A percentile compares a stretch with the other conserved stretches of the same genome.
Evolutionary conservation across 2,329 filamentous ascomycete genomes (phyloP).

Genomic region (Trichoderma guizhouense): DNA sequence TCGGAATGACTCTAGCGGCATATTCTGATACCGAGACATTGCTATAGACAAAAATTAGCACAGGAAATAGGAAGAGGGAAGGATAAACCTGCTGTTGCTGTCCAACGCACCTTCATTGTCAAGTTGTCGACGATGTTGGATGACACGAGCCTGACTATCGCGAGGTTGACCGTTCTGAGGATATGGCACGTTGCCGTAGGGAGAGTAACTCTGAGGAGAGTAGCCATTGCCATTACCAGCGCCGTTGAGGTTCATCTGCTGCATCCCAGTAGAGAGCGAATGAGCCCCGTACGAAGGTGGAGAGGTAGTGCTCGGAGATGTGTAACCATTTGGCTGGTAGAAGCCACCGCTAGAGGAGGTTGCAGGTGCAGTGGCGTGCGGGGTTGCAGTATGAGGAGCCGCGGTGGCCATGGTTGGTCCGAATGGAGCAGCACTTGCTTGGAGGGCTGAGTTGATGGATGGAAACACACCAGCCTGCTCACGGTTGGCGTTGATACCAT

Average conservation of each 20-base stretch:
- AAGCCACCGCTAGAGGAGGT: constrained; percentile 32
- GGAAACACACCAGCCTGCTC: constrained; percentile 51
- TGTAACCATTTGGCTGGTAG: constrained; percentile 32
- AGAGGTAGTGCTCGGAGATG: constrained; percentile 26
- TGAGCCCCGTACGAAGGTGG: constrained; percentile 29
- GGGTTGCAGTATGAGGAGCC: constrained; percentile 27
- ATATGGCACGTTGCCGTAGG: constrained; percentile 52
- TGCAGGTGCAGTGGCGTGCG: constrained; percentile 26
- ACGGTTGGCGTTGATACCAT: constrained; percentile 37
- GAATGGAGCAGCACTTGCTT: constrained; percentile 77
- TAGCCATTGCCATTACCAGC: constrained; percentile 46
- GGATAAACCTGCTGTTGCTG: background rate
- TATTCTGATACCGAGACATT: constrained; percentile 79
- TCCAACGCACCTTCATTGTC: constrained; percentile 62
- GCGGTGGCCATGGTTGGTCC: constrained; percentile 52
- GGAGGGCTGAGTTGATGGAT: constrained; percentile 68
- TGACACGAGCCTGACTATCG: constrained; percentile 73
- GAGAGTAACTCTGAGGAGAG: constrained; percentile 54
- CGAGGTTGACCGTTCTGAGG: constrained; percentile 51
- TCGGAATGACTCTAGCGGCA: constrained; percentile 73
- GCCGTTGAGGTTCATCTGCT: constrained; percentile 57
- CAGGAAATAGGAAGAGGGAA: background rate
- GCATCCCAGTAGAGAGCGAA: constrained; percentile 66
- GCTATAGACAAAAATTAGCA: constrained; percentile 34
- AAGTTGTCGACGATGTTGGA: constrained; percentile 70